A percentile compares a stretch with the other conserved stretches of the same genome.
phyloP scores from a whole-genome alignment of 345 rosid species.

The Crucihimalaya himalaica region DNA sequence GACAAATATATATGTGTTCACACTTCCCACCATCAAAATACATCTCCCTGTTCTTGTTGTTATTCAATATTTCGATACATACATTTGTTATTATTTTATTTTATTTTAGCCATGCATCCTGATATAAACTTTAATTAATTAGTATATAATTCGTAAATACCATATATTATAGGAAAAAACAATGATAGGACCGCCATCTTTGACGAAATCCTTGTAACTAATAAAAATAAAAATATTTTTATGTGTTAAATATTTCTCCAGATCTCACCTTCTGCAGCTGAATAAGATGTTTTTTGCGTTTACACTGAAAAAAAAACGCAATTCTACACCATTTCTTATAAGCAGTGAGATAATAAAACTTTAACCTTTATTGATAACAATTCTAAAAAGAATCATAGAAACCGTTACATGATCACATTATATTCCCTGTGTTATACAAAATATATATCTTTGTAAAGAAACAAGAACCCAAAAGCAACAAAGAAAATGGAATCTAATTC shows the following conservation, averaged over 20 bases:
- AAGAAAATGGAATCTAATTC: background rate
- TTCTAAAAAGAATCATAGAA: background rate
- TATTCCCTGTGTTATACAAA: background rate
- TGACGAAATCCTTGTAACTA: background rate
- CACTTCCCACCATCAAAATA: background rate
- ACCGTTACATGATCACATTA: conserved; percentile 18
- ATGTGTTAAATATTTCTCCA: background rate
- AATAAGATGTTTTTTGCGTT: background rate
- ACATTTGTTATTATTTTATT: background rate
- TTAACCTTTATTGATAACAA: conserved; percentile 23
- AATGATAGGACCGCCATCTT: background rate
- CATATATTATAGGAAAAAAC: background rate
- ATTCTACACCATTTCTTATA: background rate
- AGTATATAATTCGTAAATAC: too few relatives aligned
- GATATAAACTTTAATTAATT: too few relatives aligned
- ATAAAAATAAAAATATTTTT: background rate
- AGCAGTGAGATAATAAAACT: background rate
- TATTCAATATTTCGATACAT: background rate
- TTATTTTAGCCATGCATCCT: background rate
- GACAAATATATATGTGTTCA: background rate
- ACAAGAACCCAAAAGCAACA: background rate
- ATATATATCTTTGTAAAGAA: background rate
- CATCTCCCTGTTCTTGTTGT: background rate
- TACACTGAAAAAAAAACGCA: too few relatives aligned
- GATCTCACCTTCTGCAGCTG: background rate